Percentiles rank a stretch among this genome's conserved stretches.
Evolutionary conservation across 2,329 filamentous ascomycete species (phyloP).

Genomic region (Cylindrodendrum hubeiense): DNA sequence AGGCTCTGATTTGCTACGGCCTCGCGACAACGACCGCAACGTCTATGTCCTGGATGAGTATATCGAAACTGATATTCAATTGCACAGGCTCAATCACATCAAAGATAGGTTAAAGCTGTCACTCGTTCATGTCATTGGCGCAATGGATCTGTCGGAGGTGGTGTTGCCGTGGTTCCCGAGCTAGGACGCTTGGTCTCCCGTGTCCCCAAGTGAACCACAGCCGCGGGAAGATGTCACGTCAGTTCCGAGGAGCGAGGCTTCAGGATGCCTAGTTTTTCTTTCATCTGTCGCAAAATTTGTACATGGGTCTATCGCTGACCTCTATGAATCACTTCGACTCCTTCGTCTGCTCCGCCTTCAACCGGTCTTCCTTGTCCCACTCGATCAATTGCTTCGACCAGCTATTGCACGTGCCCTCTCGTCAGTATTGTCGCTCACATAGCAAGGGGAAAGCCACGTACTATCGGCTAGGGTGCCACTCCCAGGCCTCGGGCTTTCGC

Average conservation of each 20-base stretch:
- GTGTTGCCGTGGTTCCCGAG: not conserved
- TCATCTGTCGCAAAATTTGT: constrained; percentile 40
- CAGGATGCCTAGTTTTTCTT: constrained; percentile 16
- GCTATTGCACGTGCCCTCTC: constrained; percentile 40
- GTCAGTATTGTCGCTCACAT: constrained; percentile 33
- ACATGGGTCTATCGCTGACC: constrained; percentile 35
- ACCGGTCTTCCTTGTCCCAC: constrained; percentile 58
- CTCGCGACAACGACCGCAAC: not conserved
- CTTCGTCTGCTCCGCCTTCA: constrained; percentile 49
- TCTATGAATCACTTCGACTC: constrained; percentile 44
- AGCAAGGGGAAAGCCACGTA: constrained; percentile 59
- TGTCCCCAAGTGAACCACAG: not conserved
- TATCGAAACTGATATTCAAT: not conserved
- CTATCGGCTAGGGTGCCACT: constrained; percentile 89
- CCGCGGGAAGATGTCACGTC: not conserved
- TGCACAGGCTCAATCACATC: not conserved
- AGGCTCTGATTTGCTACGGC: constrained; percentile 28
- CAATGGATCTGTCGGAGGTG: not conserved
- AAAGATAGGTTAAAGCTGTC: too few relatives aligned
- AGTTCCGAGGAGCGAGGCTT: not conserved
- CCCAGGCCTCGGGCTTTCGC: constrained; percentile 79
- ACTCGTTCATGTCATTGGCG: not conserved
- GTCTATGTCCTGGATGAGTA: not conserved
- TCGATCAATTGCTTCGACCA: constrained; percentile 61
- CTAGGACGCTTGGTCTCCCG: not conserved